Base-by-base conservation (phyloP, 2,329 filamentous ascomycete genomes). In the Aspergillus novoparasiticus region DNA sequence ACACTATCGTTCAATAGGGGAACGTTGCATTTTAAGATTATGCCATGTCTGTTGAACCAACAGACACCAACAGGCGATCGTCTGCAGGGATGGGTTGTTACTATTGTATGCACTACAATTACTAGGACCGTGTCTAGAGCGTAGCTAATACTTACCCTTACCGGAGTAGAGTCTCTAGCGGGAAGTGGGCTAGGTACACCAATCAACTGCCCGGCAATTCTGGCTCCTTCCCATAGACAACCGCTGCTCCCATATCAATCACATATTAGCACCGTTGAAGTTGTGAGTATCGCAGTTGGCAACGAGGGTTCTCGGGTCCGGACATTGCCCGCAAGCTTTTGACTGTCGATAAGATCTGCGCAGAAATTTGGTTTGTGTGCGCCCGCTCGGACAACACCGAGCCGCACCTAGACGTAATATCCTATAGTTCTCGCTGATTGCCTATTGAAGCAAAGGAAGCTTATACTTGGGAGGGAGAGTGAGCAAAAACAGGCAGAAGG, bases 101-200 rank as follows among this genome's bases (percentile, higher is more conserved):
- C 51, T 54, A 54, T 54, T 54, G 51, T 36, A 54, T 54, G 10
- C 51, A 30, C 51, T 54, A 54, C 51, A 36, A 32, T 21, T 11
- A 23, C 51, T 54, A 53, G 5, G 14, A 14, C 5, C 1, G 9
- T 11, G 50, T 34, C 28, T 34, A 28, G 26, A 50, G 46, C 21
- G 50, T 53, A 19, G 50, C 30, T 53, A 32, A 11, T 34, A 28
- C 26, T 28, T 28, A 28, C 26, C 34, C 50, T 11, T 36, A 16
- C 34, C 14, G 12, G 34, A 36, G 34, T 21, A 32, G 9, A 34
- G 50, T 34, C 30, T 53, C n/a, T 53, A 16, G 26, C 30, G 50
- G 30, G 28, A 53, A 32, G 50, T 53, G 50, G 28, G 30, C 19
- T 36, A 36, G 34, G 34, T 16, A 36, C 34, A 36, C 34, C 34